Conservation (phyloP, 2,329 filamentous ascomycete genomes). For the Plenodomus tracheiphilus region DNA sequence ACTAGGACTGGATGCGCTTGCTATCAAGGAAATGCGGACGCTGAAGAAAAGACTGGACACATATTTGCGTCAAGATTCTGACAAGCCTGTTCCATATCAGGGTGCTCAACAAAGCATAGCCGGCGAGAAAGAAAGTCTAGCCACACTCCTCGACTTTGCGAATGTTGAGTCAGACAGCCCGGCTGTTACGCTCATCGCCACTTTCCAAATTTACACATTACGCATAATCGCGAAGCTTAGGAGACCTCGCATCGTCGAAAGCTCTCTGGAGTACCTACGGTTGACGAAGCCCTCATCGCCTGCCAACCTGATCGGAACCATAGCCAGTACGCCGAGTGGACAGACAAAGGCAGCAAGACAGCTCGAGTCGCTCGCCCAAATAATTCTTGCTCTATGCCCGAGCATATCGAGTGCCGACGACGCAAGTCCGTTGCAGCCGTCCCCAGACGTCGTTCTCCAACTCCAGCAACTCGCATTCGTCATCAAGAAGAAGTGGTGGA, state of each 20-base stretch:
- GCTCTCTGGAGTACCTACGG: conserved; percentile 59
- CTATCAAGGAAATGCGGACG: conserved; percentile 68
- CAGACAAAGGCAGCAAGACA: conserved; percentile 64
- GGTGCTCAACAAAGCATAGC: conserved; percentile 32
- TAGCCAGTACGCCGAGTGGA: conserved; percentile 53
- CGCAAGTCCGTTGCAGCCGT: conserved; percentile 59
- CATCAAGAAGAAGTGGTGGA: conserved; percentile 68
- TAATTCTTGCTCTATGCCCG: conserved; percentile 67
- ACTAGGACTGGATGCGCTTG: conserved; percentile 67
- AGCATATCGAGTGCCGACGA: conserved; percentile 69
- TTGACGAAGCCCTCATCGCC: conserved; percentile 61
- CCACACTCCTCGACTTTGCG: conserved; percentile 67
- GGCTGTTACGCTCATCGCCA: conserved; percentile 60
- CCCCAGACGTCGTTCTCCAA: conserved; percentile 62
- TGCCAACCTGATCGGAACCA: conserved; percentile 57
- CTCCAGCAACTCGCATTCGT: conserved; percentile 67
- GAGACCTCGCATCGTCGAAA: conserved; percentile 63
- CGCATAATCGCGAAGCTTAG: conserved; percentile 64
- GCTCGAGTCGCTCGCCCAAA: conserved; percentile 67
- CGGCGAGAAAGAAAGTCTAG: conserved; percentile 53
- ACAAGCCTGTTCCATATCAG: conserved; percentile 9
- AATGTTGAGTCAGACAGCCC: conserved; percentile 38
- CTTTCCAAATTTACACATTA: conserved; percentile 67
- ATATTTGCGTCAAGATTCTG: conserved; percentile 20
- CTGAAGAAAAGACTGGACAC: conserved; percentile 66